Evolutionary conservation across 163 green algal genomes (phyloP).

Genomic region (Coccomyxa subellipsoidea): DNA sequence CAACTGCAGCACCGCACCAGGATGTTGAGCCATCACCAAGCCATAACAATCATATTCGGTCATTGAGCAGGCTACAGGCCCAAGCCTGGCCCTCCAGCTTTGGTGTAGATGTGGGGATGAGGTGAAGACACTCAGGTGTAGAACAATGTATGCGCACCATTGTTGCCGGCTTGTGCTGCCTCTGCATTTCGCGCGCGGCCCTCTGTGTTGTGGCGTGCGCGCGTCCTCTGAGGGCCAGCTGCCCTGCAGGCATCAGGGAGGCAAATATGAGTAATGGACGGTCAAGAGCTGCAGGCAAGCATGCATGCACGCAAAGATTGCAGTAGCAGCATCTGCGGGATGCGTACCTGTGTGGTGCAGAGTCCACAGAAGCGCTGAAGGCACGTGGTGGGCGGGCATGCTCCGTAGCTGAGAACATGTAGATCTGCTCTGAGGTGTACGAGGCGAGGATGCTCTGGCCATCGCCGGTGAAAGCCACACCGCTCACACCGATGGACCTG

Average conservation of each 20-base stretch:
- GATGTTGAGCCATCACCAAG: no score
- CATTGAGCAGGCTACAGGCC: no score
- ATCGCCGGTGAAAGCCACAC: constrained; percentile 14
- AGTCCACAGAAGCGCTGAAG: not conserved
- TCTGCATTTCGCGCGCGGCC: not conserved
- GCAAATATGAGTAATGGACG: no score
- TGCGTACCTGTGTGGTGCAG: not conserved
- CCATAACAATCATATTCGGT: no score
- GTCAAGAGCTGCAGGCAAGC: no score
- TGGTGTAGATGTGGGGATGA: not conserved
- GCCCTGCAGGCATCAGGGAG: not conserved
- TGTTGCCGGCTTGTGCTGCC: not conserved
- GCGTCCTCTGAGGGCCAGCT: not conserved
- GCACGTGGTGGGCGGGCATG: constrained; percentile 7
- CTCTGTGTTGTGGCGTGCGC: not conserved
- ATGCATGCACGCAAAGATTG: not conserved
- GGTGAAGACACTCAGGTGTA: no score
- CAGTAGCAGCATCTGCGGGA: not conserved
- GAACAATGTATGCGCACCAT: not conserved
- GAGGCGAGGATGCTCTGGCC: constrained; percentile 16
- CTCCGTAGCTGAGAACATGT: constrained; percentile 14
- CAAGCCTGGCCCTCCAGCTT: no score
- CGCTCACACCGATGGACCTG: constrained; percentile 3
- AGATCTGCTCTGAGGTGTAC: constrained; percentile 27
- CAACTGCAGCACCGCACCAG: no score